These are phyloP conservation scores for Aureobasidium vineae DNA, from an alignment of 2,329 filamentous ascomycete species.

Conservation along the genomic window DNA sequence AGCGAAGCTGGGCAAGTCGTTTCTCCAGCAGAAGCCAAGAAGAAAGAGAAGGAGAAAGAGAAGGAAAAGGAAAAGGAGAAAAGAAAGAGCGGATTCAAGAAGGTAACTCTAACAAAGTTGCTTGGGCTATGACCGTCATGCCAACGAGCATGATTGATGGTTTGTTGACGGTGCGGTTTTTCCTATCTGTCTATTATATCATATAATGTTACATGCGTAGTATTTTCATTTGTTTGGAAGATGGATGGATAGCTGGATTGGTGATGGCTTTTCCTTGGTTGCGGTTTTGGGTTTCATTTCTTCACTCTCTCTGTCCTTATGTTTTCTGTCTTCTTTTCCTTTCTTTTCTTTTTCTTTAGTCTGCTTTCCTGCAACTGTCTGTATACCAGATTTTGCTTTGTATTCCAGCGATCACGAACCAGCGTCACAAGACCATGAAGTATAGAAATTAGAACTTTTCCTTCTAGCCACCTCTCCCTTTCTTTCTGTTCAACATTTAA, in stretches of 20 bases:
- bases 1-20: not conserved
- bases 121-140: not conserved
- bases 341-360: not conserved
- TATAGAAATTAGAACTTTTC: not conserved
- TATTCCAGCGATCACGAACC: not conserved
- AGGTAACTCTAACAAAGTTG: not conserved
- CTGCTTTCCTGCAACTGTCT: not conserved
- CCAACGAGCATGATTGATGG: not conserved
- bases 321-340: not conserved
- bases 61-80: constrained; percentile 6
- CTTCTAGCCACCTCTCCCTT: not conserved
- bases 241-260: not conserved
- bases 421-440: not conserved
- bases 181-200: not conserved
- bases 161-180: not conserved
- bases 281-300: not conserved
- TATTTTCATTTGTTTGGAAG: not conserved
- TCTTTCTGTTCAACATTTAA: not conserved
- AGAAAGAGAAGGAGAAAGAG: constrained; percentile 16
- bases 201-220: not conserved
- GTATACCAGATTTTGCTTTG: not conserved
- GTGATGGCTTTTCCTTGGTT: not conserved
- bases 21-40: not conserved
- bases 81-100: constrained; percentile 10
- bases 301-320: not conserved